These are phyloP conservation scores for Gossypioides kirkii DNA, from an alignment of 345 rosid genomes.

Conservation along the genomic window DNA sequence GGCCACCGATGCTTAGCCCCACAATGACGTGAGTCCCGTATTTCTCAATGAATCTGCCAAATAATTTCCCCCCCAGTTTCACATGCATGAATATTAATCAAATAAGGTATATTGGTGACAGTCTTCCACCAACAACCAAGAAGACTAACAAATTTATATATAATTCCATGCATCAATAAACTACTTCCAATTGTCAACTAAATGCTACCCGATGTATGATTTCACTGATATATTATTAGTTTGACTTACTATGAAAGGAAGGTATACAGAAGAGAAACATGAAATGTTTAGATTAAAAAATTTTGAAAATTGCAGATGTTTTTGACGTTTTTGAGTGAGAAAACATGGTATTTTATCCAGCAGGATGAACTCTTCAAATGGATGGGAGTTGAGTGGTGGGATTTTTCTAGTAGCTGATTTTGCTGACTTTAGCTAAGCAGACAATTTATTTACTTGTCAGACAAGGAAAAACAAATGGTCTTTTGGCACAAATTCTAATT, in stretches of 20 bases:
- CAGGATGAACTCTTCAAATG: neutral
- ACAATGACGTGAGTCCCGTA: constrained; percentile 85
- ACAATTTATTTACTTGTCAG: neutral
- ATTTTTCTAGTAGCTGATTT: neutral
- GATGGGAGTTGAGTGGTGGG: neutral
- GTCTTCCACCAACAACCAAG: neutral
- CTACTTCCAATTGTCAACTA: constrained; percentile 6
- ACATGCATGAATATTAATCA: neutral
- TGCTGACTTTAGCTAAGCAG: neutral
- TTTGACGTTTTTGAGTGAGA: neutral
- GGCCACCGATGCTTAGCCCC: constrained; percentile 79
- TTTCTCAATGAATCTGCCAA: constrained; percentile 72
- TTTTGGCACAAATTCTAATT: neutral
- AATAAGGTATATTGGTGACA: neutral
- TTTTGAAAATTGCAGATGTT: neutral
- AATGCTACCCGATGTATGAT: neutral
- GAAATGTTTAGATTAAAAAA: neutral
- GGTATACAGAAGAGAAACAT: no score
- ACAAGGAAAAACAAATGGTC: neutral
- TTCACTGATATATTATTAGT: neutral
- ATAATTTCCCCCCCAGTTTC: neutral
- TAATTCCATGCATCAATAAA: neutral
- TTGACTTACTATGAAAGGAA: neutral
- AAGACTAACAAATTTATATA: neutral
- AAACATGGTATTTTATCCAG: no score